Percentiles rank a stretch among this genome's conserved stretches.
Evolutionary conservation across 257 asterid genomes (phyloP).

Genomic region (Nicotiana obtusifolia): DNA sequence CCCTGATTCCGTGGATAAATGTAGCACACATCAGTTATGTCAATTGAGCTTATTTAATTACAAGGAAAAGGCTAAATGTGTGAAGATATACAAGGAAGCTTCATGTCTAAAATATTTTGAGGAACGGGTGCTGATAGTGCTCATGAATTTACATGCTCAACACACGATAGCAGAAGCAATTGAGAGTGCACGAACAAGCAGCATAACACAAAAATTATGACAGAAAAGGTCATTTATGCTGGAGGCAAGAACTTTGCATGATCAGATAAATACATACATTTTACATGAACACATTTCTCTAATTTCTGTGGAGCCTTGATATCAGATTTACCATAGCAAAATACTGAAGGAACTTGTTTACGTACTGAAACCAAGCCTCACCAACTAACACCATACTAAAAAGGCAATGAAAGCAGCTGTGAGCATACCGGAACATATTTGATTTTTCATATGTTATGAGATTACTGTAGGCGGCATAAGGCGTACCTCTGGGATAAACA

Average conservation of each 20-base stretch:
- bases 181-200: background rate
- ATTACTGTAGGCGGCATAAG: constrained; percentile 13
- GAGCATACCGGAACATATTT: background rate
- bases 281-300: constrained; percentile 7
- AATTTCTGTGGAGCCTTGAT: constrained; percentile 3
- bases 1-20: constrained; percentile 59
- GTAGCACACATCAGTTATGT: constrained; percentile 17
- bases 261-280: constrained; percentile 2
- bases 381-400: constrained; percentile 9
- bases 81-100: background rate
- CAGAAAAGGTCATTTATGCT: background rate
- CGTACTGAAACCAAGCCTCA: constrained; percentile 6
- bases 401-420: constrained; percentile 7
- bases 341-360: constrained; percentile 5
- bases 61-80: background rate
- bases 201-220: background rate
- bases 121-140: background rate
- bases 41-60: background rate
- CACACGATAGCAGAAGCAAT: constrained; percentile 1
- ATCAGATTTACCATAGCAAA: constrained; percentile 4
- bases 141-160: background rate
- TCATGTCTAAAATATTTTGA: background rate
- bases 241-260: constrained; percentile 6
- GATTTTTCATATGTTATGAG: background rate
- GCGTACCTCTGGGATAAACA: constrained; percentile 92